Conservation (phyloP, 306 rosid species). For the Ceratonia siliqua region DNA sequence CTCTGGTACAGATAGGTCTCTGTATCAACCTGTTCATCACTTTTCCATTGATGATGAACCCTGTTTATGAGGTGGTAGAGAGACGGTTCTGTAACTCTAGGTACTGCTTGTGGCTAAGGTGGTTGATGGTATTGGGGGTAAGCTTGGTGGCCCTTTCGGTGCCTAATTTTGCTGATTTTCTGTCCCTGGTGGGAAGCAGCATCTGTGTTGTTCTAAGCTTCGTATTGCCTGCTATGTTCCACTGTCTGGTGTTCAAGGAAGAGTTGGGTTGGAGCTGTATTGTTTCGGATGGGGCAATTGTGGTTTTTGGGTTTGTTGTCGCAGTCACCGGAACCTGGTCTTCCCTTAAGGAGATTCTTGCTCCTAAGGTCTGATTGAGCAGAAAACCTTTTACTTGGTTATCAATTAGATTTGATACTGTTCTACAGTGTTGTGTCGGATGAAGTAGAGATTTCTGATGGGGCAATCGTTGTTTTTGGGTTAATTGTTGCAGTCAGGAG, state of each 20-base stretch:
- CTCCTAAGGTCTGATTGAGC: slow-evolving; percentile 45
- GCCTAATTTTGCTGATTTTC: slow-evolving; percentile 79
- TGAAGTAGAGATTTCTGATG: slow-evolving; percentile 20
- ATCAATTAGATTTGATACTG: background rate
- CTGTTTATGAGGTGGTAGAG: slow-evolving; percentile 74
- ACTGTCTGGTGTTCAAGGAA: slow-evolving; percentile 59
- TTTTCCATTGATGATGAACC: slow-evolving; percentile 79
- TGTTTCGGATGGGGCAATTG: slow-evolving; percentile 48
- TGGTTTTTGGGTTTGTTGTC: slow-evolving; percentile 50
- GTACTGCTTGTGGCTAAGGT: slow-evolving; percentile 70
- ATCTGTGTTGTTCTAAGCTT: slow-evolving; percentile 66
- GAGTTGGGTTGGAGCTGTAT: slow-evolving; percentile 62
- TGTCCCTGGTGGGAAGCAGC: slow-evolving; percentile 74
- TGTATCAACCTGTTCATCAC: slow-evolving; percentile 67
- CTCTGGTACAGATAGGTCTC: slow-evolving; percentile 62
- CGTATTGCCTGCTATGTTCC: slow-evolving; percentile 74
- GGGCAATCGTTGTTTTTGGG: slow-evolving; percentile 28
- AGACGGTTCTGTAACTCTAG: slow-evolving; percentile 55
- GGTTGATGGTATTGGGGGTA: slow-evolving; percentile 59
- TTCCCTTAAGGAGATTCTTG: slow-evolving; percentile 51
- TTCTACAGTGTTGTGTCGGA: background rate
- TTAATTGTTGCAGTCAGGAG: slow-evolving; percentile 34
- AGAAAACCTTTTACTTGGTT: background rate
- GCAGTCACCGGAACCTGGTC: slow-evolving; percentile 61
- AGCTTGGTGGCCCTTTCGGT: slow-evolving; percentile 67